Evolutionary conservation across 1,284 basidiomycete genomes (phyloP).

Genomic region (Butyriboletus appendiculatus): DNA sequence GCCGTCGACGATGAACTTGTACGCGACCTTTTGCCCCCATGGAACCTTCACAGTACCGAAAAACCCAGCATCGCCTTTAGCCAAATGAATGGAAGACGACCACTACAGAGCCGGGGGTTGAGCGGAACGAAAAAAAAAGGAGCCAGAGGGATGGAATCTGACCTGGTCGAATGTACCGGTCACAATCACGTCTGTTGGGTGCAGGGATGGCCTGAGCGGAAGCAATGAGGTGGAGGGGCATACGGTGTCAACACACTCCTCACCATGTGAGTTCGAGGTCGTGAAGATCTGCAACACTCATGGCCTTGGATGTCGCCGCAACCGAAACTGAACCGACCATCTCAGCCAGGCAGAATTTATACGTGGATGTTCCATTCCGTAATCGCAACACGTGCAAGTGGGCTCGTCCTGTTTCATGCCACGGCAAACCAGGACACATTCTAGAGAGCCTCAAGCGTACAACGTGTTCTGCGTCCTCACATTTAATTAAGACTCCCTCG

Average conservation of each 20-base stretch:
- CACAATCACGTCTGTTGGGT: constrained; percentile 62
- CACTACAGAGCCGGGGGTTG: constrained; percentile 47
- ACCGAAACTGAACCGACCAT: constrained; percentile 19
- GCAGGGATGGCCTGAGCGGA: constrained; percentile 45
- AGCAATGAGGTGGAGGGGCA: constrained; percentile 7
- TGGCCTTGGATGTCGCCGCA: constrained; percentile 27
- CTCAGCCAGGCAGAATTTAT: constrained; percentile 25
- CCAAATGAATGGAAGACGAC: constrained; percentile 59
- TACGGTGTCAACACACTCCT: constrained; percentile 17
- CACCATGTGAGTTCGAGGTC: constrained; percentile 51
- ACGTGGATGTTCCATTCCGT: constrained; percentile 21
- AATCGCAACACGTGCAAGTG: constrained; percentile 24
- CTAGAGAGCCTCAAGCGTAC: constrained; percentile 9
- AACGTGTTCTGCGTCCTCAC: constrained; percentile 15
- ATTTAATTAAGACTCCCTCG: constrained; percentile 1
- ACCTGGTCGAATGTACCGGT: constrained; percentile 81
- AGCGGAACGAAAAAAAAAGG: constrained; percentile 5
- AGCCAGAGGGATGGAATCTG: constrained; percentile 25
- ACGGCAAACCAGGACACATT: background rate
- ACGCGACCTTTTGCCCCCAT: constrained; percentile 62
- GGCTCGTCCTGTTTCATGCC: background rate
- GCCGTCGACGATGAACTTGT: constrained; percentile 83
- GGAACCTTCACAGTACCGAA: constrained; percentile 56
- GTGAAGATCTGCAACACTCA: constrained; percentile 42
- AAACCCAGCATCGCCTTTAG: constrained; percentile 56